Evolutionary conservation across 805 yeast genomes (phyloP), one percentile per base, ranked within the genome.

Genomic region (Lipomyces mesembrius): DNA sequence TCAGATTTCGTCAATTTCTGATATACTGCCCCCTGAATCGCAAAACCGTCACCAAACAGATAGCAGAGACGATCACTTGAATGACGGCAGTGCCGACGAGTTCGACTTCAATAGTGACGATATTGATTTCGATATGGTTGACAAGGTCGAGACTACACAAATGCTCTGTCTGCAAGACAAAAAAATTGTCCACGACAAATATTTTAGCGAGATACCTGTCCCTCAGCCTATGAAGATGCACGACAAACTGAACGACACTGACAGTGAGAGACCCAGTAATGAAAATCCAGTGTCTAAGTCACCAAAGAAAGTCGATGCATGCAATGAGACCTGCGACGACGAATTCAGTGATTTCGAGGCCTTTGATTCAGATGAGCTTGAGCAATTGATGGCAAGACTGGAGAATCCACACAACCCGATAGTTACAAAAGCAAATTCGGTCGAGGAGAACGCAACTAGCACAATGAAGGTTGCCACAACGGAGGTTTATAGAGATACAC

Each of bases 81-180:
- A 7, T 43, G 49, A 43, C 49, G 49, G 49, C 22, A n/a, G 22
- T n/a, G 49, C 43, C 22, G 65, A 62, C 32, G 61, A 62, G 12
- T 32, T 62, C 17, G 43, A 27, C 7, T 34, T 53, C n/a, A 59
- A 63, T 17, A 51, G 43, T 14, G 66, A 63, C 57, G 63, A 59
- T 39, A 54, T 59, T 29, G 63, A 63, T 37, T 49, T 63, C 27
- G 60, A 63, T 39, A 29, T 53, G 17, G 20, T 53, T n/a, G 66
- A 59, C 49, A 43, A 43, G 22, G 49, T 17, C 11, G 49, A n/a
- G 49, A 43, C 22, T n/a, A n/a, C 49, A n/a, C 49, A 43, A 43
- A 17, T 17, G 11, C 20, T 43, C 14, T 12, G 49, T 17, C 22
- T 17, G 49, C 49, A 7, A 43, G 5, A 11, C 39, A 11, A 37